Evolutionary conservation across 2,329 filamentous ascomycete species (phyloP).

Genomic region (Teratosphaeria pseudoeucalypti): DNA sequence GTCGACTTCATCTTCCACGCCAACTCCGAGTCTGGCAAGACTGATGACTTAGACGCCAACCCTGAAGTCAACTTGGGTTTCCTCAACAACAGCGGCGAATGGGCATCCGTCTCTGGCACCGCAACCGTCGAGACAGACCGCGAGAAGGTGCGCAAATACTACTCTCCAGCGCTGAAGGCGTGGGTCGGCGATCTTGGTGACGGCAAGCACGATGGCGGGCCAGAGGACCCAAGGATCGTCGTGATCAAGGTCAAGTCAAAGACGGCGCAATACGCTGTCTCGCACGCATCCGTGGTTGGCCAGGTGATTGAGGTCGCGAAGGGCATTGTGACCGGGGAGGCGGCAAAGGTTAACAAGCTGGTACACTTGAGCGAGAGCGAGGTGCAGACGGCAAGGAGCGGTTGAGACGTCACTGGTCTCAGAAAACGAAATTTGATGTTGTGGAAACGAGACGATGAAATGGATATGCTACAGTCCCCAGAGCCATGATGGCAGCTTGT

Average conservation of each 20-base stretch:
- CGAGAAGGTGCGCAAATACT: conserved; percentile 60
- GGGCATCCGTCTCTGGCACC: conserved; percentile 74
- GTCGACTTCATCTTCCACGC: conserved; percentile 83
- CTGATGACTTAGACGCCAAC: conserved; percentile 64
- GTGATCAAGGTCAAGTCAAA: conserved; percentile 66
- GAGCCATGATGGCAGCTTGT: neutral
- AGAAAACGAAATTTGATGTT: neutral
- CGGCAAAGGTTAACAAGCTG: conserved; percentile 63
- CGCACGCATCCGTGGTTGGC: conserved; percentile 29
- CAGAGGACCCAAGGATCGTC: conserved; percentile 70
- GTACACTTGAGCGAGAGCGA: conserved; percentile 61
- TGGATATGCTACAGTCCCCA: neutral
- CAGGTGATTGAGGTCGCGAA: conserved; percentile 64
- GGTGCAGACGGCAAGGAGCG: conserved; percentile 36
- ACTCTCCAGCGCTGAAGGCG: conserved; percentile 62
- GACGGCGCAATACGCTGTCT: conserved; percentile 61
- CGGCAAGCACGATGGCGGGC: conserved; percentile 70
- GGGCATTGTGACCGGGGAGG: conserved; percentile 61
- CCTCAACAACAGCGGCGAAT: conserved; percentile 59
- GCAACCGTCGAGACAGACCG: conserved; percentile 62
- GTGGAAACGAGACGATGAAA: neutral
- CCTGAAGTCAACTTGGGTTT: conserved; percentile 73
- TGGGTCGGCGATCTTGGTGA: conserved; percentile 83
- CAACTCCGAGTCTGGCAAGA: conserved; percentile 84
- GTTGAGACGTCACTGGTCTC: neutral